Evolutionary conservation across 331 rosid species (phyloP), one percentile per base, ranked within the genome.

Genomic region (Prunus yedoensis): DNA sequence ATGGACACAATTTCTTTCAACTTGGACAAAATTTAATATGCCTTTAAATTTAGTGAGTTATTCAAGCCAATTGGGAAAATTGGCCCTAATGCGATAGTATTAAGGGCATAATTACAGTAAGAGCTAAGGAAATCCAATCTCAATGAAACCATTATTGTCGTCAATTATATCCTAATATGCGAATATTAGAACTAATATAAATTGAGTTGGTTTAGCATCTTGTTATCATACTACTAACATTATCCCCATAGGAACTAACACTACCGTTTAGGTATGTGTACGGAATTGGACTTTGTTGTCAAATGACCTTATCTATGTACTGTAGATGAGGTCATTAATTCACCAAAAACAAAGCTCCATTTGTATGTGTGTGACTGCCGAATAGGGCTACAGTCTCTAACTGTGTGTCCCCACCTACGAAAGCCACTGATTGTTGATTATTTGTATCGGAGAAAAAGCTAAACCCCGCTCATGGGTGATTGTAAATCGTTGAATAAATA

Each of bases 351-450:
- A 3, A 16, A 38, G 25, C 18, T 32, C 8, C 6, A 38, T 15
- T 71, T 57, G 76, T 56, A 21, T 71, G 76, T 57, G n/a, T 71
- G 66, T 46, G 41, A 38, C 54, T 8, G 63, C 30, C 50, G 16
- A 53, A 17, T 45, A 21, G 15, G 66, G 14, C 41, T 9, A 6
- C 4, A 28, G 66, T 28, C 23, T 16, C 8, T 35, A 35, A 6
- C 8, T 35, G 8, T 35, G n/a, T n/a, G 41, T 6, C 41, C 41
- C 43, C 43, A 38, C 43, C 43, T 6, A 38, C 43, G 1, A 38
- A 38, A 38, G 9, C 9, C 43, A 38, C 38, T 5, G 7, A 32
- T 32, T 5, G 38, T 5, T 32, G 38, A 32, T 32, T 32, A 32
- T 32, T 38, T 6, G 43, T 38, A 6, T 38, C 6, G 9, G 43